Evolutionary conservation across 176 grass and related monocot genomes (phyloP), one percentile per base, ranked within the genome.

Genomic region (Rhynchospora breviuscula): DNA sequence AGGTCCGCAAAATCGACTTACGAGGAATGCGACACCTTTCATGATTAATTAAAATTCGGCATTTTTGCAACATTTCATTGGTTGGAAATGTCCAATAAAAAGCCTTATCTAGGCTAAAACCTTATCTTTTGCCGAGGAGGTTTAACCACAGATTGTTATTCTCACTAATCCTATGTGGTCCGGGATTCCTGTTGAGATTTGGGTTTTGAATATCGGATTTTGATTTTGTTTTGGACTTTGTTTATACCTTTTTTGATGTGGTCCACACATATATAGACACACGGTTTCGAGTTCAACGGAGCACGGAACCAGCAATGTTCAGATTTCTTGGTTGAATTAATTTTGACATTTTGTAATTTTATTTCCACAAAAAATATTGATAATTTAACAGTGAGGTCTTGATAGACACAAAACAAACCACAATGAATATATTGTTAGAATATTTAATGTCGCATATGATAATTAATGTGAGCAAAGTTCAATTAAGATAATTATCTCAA

Each of bases 111-210:
- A 29, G 2, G 61, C 63, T 82, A 82, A 65, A 52, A 82, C 80
- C 80, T 82, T 82, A 82, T 82, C 80, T 54, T 45, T 81, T 64
- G 80, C 48, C 10, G 45, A 82, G 35, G 44, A 25, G 58, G 17
- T 81, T 81, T 64, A 18, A 59, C 80, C 80, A 82, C 80, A 82
- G 54, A 82, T 82, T 82, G 80, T 21, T 29, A 82, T 82, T 82
- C 40, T 49, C 43, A 5, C 45, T 82, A 82, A 82, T 82, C 78
- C 80, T 68, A 18, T 68, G 80, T 82, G 80, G 80, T 82, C 80
- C 80, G 80, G 44, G 62, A 13, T 82, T 66, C 11, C 5, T 53
- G 44, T 66, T 66, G 13, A 66, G 80, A 66, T 52, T 82, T 67
- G 44, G 35, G 63, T 64, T 68, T 48, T 82, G 12, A 82, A 54